Base-by-base conservation (phyloP, 108 stramenopile species). In the Skeletonema potamos region DNA sequence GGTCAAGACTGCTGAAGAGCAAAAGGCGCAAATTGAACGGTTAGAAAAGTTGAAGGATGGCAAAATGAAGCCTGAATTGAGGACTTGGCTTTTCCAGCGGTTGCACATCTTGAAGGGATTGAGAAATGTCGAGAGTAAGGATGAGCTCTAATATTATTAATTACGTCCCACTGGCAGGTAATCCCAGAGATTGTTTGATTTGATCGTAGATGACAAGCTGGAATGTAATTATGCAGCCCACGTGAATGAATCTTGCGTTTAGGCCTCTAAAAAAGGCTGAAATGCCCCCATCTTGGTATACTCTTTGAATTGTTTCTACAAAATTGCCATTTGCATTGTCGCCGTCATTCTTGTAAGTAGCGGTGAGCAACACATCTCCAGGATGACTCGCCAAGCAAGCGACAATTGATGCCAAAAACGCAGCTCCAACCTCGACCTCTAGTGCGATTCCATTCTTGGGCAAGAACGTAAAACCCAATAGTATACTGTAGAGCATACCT, bases 161-260 rank as follows among this genome's bases (percentile, higher is more conserved):
- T 51, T 32, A 68, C 8, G 58, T 75, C 51, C 85, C 85, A 68
- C 79, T 86, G 15, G 81, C 83, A 41, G 86, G 84, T 44, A 89
- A 56, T 13, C 89, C 89, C 20, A 89, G 55, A 54, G 54, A 60
- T 26, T 57, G 69, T 82, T 89, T 89, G 18, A 88, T 48, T 37
- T 82, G 58, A 60, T 89, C 87, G 68, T 89, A 89, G 28, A 88
- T 66, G 17, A 89, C 84, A 18, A 89, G 77, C 66, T 89, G 89
- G 30, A 81, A 67, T 10, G 85, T 88, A 28, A 89, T 85, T 27
- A 89, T 88, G 12, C 75, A 81, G 11, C 77, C 84, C 2, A 89
- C 89, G 57, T 89, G 89, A 34, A 85, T 41, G 46, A 89, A 77
- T 24, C 89, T 79, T 20, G 89, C 87, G 24, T 73, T 61, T 4